Evolutionary conservation across 441 rosid species (phyloP).

Genomic region (Flueggea neowawraea): DNA sequence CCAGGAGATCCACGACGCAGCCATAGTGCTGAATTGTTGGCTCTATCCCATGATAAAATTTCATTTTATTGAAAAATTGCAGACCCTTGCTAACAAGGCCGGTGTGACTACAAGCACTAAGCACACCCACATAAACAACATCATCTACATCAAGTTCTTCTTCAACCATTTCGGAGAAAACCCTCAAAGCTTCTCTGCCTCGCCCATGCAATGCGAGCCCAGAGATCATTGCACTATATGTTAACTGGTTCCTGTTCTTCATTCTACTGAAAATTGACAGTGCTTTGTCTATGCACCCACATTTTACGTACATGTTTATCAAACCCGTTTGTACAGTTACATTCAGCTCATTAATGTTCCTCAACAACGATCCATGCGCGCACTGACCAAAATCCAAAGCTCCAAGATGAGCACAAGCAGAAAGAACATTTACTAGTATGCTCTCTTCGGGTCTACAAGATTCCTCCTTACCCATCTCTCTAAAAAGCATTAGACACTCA

Average conservation of each 20-base stretch:
- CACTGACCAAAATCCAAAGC: constrained; percentile 54
- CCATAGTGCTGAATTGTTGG: constrained; percentile 76
- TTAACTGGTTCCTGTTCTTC: constrained; percentile 50
- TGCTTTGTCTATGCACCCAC: constrained; percentile 52
- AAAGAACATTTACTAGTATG: constrained; percentile 51
- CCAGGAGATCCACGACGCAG: constrained; percentile 67
- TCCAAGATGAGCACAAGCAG: constrained; percentile 60
- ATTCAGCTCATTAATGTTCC: constrained; percentile 8
- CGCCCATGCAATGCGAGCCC: constrained; percentile 63
- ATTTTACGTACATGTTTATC: constrained; percentile 68
- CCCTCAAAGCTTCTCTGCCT: constrained; percentile 39
- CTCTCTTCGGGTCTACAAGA: constrained; percentile 59
- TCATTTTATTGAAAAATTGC: constrained; percentile 48
- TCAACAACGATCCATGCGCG: constrained; percentile 39
- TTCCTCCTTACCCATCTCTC: constrained; percentile 33
- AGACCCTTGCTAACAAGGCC: constrained; percentile 64
- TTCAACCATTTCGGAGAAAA: constrained; percentile 47
- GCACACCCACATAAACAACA: constrained; percentile 50
- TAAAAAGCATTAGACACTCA: constrained; percentile 43
- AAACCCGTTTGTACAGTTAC: constrained; percentile 48
- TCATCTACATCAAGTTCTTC: constrained; percentile 42
- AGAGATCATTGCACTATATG: constrained; percentile 54
- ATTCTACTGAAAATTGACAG: constrained; percentile 37
- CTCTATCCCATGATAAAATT: constrained; percentile 33
- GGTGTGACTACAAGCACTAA: constrained; percentile 62